Evolutionary conservation across 371 early-diverging fungal genomes (phyloP), one percentile per base, ranked within the genome.

Genomic region (Mucor lusitanicus): DNA sequence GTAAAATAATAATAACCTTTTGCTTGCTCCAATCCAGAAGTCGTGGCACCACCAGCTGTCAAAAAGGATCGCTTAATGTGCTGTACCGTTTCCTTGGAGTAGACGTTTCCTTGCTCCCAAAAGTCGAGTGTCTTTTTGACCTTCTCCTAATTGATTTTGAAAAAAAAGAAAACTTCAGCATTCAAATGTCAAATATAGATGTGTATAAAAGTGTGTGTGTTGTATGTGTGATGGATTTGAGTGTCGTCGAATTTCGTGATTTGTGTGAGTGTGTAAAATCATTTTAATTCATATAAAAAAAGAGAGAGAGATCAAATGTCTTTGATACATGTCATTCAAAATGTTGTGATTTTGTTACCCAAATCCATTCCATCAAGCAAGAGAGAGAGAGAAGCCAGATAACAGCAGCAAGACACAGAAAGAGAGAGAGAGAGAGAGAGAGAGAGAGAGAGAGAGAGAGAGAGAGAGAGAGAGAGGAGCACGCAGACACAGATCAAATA

Each of bases 111-210:
- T 62, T 80, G 76, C 59, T 78, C 81, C 84, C 84, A 84, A 69
- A 84, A 76, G 70, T 80, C 84, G 69, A 81, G 77, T 50, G 81
- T 81, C 71, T 77, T 84, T 78, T 73, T 84, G 68, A 81, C 78
- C 64, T 81, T 81, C 21, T 80, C 81, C 84, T 84, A 79, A 71
- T 80, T 55, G 42, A 40, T 42, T 61, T 39, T 25, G 17, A n/a
- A 6, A 53, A 25, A 28, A 50, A 33, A 13, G 37, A 28, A 50
- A 48, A 7, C 21, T n/a, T 48, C 30, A 63, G 55, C 42, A 63
- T 48, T 48, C 46, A 6, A 48, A 23, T 23, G 6, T 48, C 48
- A 48, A 46, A 7, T 19, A 48, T 48, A 11, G 23, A 48, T 48
- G 21, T 48, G 7, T 3, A 8, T 23, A 46, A 46, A 46, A 3